These are phyloP conservation scores for Cenchrus americanus DNA, from an alignment of 176 grass and related monocot genomes.

Conservation along the genomic window DNA sequence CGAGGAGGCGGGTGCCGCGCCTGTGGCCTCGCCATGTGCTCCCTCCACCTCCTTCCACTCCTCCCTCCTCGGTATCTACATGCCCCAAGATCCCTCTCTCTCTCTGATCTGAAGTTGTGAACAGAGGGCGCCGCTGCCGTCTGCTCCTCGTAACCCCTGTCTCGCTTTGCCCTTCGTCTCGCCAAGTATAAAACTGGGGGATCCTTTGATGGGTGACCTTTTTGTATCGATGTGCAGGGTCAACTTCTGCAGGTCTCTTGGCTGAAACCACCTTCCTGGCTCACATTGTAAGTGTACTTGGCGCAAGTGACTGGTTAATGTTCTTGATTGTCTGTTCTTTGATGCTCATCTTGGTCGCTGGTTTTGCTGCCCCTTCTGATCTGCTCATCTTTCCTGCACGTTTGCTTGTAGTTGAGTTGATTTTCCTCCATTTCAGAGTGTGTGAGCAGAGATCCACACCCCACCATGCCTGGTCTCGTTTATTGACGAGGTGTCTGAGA, in stretches of 20 bases:
- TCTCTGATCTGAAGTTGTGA: constrained; percentile 20
- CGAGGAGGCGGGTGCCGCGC: constrained; percentile 37
- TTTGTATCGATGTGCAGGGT: constrained; percentile 48
- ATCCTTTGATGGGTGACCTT: constrained; percentile 18
- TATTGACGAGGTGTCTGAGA: neutral
- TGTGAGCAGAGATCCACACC: constrained; percentile 21
- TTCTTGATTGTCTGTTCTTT: constrained; percentile 8
- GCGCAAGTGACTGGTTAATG: neutral
- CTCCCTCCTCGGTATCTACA: constrained; percentile 44
- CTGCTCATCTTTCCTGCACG: neutral
- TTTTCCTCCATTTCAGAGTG: neutral
- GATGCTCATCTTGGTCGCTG: constrained; percentile 7
- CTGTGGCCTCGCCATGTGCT: constrained; percentile 59
- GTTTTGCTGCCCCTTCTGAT: neutral
- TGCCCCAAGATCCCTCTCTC: constrained; percentile 37
- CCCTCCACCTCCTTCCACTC: neutral
- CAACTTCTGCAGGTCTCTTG: constrained; percentile 32
- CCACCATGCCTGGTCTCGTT: neutral
- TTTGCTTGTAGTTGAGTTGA: neutral
- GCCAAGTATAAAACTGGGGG: constrained; percentile 38
- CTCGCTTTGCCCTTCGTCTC: constrained; percentile 22
- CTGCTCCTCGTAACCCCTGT: constrained; percentile 35
- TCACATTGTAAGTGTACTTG: constrained; percentile 41
- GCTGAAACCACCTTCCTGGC: constrained; percentile 3
- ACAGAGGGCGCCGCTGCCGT: constrained; percentile 24